These are phyloP conservation scores for Eimeria sp. DNA, from an alignment of 169 alveolate genomes.

Conservation along the genomic window DNA sequence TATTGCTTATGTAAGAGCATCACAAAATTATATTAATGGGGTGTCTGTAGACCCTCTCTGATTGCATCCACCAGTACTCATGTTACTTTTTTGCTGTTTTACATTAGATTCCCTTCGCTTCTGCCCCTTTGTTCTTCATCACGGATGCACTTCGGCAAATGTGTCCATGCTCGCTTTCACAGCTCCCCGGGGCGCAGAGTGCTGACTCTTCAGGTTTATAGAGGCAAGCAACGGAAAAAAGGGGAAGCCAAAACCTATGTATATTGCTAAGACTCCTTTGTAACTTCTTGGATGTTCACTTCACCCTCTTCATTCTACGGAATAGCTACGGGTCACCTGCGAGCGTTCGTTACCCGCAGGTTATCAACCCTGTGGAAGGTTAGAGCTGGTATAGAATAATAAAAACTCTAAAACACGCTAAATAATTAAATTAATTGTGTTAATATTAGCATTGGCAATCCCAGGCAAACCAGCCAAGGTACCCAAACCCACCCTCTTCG, in stretches of 20 bases:
- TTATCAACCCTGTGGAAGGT: neutral
- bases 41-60: neutral
- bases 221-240: neutral
- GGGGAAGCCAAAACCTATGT: neutral
- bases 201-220: neutral
- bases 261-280: neutral
- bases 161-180: neutral
- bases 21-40: neutral
- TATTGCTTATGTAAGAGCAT: neutral
- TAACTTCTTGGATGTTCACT: neutral
- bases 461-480: neutral
- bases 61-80: neutral
- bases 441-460: neutral
- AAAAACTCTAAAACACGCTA: neutral
- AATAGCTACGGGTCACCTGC: slow-evolving; percentile 3
- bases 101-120: neutral
- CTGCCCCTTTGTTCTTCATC: neutral
- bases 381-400: neutral
- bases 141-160: neutral
- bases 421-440: neutral
- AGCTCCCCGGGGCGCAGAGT: neutral
- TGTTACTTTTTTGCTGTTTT: neutral
- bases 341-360: neutral
- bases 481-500: neutral
- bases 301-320: neutral